Percentiles rank a stretch among this genome's conserved stretches.
phyloP scores from a whole-genome alignment of 306 rosid species.

The Parietaria judaica region DNA sequence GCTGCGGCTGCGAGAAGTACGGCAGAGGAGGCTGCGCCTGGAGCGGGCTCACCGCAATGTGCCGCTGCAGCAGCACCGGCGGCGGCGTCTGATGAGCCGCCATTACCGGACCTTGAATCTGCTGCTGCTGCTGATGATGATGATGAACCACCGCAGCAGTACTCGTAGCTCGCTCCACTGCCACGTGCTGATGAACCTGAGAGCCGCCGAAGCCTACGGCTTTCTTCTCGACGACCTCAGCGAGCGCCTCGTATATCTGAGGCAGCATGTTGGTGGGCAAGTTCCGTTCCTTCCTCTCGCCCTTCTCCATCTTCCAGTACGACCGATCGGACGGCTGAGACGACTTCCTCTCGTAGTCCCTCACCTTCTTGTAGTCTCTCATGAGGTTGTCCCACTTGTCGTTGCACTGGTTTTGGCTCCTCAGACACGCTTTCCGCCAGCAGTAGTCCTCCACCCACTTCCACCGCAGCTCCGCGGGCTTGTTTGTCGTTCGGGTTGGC shows the following conservation, averaged over 20 bases:
- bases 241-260: slow-evolving; percentile 34
- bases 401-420: slow-evolving; percentile 50
- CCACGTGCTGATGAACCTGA: slow-evolving; percentile 2
- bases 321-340: slow-evolving; percentile 6
- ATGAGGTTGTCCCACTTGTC: slow-evolving; percentile 50
- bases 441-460: slow-evolving; percentile 48
- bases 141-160: background rate
- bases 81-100: background rate
- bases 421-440: slow-evolving; percentile 31
- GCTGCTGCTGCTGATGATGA: slow-evolving; percentile 1
- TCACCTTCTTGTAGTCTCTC: slow-evolving; percentile 48
- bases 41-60: slow-evolving; percentile 2
- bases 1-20: slow-evolving; percentile 7
- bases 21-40: slow-evolving; percentile 21
- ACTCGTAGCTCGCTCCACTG: background rate
- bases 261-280: slow-evolving; percentile 38
- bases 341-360: slow-evolving; percentile 29
- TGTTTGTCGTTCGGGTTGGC: slow-evolving; percentile 1
- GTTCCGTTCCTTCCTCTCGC: slow-evolving; percentile 34
- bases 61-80: slow-evolving; percentile 15
- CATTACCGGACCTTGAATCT: slow-evolving; percentile 9
- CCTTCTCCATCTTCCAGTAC: slow-evolving; percentile 40
- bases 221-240: slow-evolving; percentile 36
- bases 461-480: slow-evolving; percentile 43
- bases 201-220: background rate